Percentiles rank a stretch among this genome's conserved stretches.
Evolutionary conservation across 768 basidiomycete genomes (phyloP).

Genomic region (Agaricus bisporus): DNA sequence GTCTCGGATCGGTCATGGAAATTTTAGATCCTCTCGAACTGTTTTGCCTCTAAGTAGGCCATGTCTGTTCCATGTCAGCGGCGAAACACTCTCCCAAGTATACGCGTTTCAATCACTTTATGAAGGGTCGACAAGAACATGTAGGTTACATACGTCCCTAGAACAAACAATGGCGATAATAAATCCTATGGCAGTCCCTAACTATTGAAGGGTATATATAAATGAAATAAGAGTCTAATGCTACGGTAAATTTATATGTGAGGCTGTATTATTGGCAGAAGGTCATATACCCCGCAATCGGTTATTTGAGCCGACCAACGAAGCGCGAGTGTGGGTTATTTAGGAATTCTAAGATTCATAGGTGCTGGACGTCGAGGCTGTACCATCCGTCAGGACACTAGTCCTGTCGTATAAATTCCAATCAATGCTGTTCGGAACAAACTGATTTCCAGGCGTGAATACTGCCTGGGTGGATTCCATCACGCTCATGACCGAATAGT

Average conservation of each 20-base stretch:
- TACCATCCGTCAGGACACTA: background rate
- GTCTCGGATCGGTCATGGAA: no score
- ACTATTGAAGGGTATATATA: background rate
- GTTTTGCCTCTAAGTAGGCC: no score
- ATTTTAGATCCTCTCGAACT: no score
- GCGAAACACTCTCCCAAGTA: no score
- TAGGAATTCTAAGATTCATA: conserved; percentile 5
- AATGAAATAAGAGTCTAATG: conserved; percentile 5
- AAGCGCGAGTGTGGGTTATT: background rate
- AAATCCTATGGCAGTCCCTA: conserved; percentile 6
- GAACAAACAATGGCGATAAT: background rate
- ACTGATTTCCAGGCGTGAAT: background rate
- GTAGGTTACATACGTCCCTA: background rate
- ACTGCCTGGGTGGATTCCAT: background rate
- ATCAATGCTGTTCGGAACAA: background rate
- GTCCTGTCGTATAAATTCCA: background rate
- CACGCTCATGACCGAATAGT: background rate
- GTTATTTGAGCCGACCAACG: conserved; percentile 6
- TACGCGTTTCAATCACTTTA: background rate
- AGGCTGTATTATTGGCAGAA: background rate
- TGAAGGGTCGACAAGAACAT: conserved; percentile 1
- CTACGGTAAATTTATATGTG: conserved; percentile 7
- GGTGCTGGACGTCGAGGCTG: background rate
- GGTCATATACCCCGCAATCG: conserved; percentile 7
- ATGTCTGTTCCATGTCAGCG: no score